A percentile compares a stretch with the other conserved stretches of the same genome.
Evolutionary conservation across 441 rosid genomes (phyloP).

Genomic region (Francoa sonchifolia): DNA sequence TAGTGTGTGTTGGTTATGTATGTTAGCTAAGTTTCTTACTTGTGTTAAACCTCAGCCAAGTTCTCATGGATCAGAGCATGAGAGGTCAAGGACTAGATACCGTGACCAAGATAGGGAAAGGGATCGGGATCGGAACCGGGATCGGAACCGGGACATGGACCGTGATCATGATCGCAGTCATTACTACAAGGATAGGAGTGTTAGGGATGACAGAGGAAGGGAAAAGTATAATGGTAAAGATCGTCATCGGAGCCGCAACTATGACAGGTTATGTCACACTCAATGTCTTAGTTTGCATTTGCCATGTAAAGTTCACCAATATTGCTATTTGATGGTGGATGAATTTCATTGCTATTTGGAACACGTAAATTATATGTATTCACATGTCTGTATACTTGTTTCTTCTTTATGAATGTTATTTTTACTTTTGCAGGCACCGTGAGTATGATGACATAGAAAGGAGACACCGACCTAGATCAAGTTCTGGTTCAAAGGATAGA

Average conservation of each 20-base stretch:
- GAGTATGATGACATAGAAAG: constrained; percentile 16
- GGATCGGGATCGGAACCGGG: constrained; percentile 10
- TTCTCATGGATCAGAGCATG: constrained; percentile 14
- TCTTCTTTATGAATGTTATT: neutral
- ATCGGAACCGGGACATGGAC: constrained; percentile 10
- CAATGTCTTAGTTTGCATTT: neutral
- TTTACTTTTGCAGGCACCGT: constrained; percentile 3
- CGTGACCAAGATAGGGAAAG: constrained; percentile 12
- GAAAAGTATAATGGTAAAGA: constrained; percentile 12
- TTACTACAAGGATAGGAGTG: constrained; percentile 15
- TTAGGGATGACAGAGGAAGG: constrained; percentile 13
- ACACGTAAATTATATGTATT: neutral
- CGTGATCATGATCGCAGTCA: neutral
- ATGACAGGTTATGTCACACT: constrained; percentile 16
- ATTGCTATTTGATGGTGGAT: neutral
- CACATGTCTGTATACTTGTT: neutral
- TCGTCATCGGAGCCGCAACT: constrained; percentile 11
- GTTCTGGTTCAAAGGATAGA: constrained; percentile 12
- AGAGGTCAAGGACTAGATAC: constrained; percentile 19
- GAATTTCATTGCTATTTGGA: neutral
- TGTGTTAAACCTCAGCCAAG: neutral
- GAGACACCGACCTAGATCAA: constrained; percentile 15
- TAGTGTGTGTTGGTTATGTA: too few relatives aligned
- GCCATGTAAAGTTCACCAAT: neutral
- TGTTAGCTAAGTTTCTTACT: constrained; percentile 1